A percentile compares a stretch with the other conserved stretches of the same genome.
Evolutionary conservation across 2,329 filamentous ascomycete genomes (phyloP).

Genomic region (Paecilomyces niveus): DNA sequence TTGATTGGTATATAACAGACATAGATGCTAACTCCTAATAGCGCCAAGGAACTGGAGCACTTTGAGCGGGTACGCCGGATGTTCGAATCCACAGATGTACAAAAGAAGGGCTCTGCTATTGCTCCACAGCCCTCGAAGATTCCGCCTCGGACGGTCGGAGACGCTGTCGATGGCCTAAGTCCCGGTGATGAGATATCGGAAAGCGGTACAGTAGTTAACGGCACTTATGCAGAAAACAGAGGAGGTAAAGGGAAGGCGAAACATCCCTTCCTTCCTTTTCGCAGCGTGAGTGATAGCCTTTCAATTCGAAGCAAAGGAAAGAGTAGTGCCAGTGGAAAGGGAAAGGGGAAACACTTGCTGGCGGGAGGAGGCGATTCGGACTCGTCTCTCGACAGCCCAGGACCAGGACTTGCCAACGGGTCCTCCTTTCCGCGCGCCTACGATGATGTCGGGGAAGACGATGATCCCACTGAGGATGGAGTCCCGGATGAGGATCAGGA

Average conservation of each 20-base stretch:
- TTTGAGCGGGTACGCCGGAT: conserved; percentile 76
- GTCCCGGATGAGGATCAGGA: conserved; percentile 25
- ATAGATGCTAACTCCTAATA: conserved; percentile 35
- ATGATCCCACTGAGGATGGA: conserved; percentile 14
- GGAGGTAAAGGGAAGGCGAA: conserved; percentile 26
- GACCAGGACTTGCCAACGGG: conserved; percentile 5
- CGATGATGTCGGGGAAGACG: conserved; percentile 17
- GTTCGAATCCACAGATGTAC: conserved; percentile 61
- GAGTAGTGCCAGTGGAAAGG: conserved; percentile 21
- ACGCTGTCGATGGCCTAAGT: conserved; percentile 29
- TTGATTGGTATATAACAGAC: not conserved
- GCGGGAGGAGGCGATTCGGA: conserved; percentile 25
- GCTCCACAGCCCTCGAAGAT: conserved; percentile 3
- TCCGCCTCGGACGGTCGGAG: conserved; percentile 27
- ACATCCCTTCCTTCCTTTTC: conserved; percentile 17
- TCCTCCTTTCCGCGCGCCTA: conserved; percentile 10
- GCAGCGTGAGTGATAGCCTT: conserved; percentile 24
- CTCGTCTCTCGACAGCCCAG: conserved; percentile 16
- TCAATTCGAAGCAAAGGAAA: conserved; percentile 21
- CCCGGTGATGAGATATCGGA: conserved; percentile 14
- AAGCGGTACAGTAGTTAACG: conserved; percentile 15
- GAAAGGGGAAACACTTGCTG: conserved; percentile 31
- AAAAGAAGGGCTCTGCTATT: conserved; percentile 28
- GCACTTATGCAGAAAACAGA: conserved; percentile 3
- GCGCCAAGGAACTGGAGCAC: conserved; percentile 81